Evolutionary conservation across 1,284 basidiomycete species (phyloP).

Genomic region (Rhizoctonia solani): DNA sequence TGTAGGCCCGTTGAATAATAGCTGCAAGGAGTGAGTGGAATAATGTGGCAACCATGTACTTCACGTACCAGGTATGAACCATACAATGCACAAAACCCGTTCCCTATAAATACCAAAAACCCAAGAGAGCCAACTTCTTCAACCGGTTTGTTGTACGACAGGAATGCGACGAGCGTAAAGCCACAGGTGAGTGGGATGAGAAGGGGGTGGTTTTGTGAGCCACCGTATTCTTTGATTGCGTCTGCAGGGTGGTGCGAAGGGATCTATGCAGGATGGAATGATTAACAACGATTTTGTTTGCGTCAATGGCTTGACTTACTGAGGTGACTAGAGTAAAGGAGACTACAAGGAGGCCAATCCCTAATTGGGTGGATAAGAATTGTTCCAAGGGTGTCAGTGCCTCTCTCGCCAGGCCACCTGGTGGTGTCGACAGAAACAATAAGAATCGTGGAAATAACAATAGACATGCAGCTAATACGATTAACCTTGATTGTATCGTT

Average conservation of each 20-base stretch:
- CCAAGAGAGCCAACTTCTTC: slow-evolving; percentile 57
- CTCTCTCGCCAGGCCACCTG: slow-evolving; percentile 41
- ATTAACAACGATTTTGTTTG: background rate
- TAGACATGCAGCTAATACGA: slow-evolving; percentile 36
- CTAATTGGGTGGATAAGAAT: slow-evolving; percentile 65
- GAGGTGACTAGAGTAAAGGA: slow-evolving; percentile 62
- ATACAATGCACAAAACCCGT: slow-evolving; percentile 60
- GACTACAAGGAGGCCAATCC: slow-evolving; percentile 59
- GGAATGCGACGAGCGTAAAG: slow-evolving; percentile 58
- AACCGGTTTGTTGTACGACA: slow-evolving; percentile 59
- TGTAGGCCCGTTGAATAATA: slow-evolving; percentile 62
- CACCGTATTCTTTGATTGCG: slow-evolving; percentile 9
- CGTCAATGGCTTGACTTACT: slow-evolving; percentile 48
- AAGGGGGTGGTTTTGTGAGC: slow-evolving; percentile 56
- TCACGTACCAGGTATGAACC: slow-evolving; percentile 70
- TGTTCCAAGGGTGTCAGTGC: slow-evolving; percentile 65
- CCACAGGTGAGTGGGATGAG: slow-evolving; percentile 60
- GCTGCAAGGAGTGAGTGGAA: slow-evolving; percentile 47
- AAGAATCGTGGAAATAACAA: slow-evolving; percentile 40
- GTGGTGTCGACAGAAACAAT: slow-evolving; percentile 39
- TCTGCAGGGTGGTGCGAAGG: slow-evolving; percentile 31
- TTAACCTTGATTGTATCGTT: slow-evolving; percentile 33
- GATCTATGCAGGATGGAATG: background rate
- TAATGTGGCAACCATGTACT: slow-evolving; percentile 3
- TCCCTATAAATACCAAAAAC: slow-evolving; percentile 55